Base-by-base conservation (phyloP, 2,329 filamentous ascomycete species). In the Pestalotiopsis fici region DNA sequence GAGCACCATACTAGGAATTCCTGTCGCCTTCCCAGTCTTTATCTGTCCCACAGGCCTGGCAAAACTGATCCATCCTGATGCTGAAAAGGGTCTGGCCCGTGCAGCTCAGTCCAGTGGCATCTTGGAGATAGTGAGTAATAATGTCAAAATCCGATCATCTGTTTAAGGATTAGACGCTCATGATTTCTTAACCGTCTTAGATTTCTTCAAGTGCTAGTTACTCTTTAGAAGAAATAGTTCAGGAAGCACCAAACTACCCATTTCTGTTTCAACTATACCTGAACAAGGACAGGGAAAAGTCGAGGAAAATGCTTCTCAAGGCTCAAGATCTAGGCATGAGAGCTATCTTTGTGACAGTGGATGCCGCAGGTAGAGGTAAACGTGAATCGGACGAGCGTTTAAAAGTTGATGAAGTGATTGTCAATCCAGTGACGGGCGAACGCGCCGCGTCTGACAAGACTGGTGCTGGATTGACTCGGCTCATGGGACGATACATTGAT, bases 401-500 rank as follows among this genome's bases (percentile, higher is more conserved):
- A 1, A 79, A 77, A 64, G 83, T 84, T 3, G 84, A 87, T 65
- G 83, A 82, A 77, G 80, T 77, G 27, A 66, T 86, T 2, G 77
- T 76, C 13, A 81, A 83, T 3, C 85, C 86, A 0, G 84, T 88
- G 77, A 83, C 80, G 13, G 86, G 84, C 2, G 81, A 83, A 54
- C 80, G 80, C 68, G 80, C 81, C 0, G 81, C 81, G 25, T 85
- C 86, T 68, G 87, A 88, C 74, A 71, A 77, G 61, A 83, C 87
- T 70, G 88, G 88, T 35, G 83, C 85, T 0, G 84, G 86, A 11
- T 72, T 89, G 66, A 83, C 87, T 23, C 74, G 89, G 65, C 79
- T 86, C 68, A 85, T 90, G 83, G 85, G 86, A 7, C 74, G 78
- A 31, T 87, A 86, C 77, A 84, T 91, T 72, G 88, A 90, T 74